Evolutionary conservation across 1,139 yeast genomes (phyloP), one percentile per base, ranked within the genome.

Genomic region (Candida tropicalis): DNA sequence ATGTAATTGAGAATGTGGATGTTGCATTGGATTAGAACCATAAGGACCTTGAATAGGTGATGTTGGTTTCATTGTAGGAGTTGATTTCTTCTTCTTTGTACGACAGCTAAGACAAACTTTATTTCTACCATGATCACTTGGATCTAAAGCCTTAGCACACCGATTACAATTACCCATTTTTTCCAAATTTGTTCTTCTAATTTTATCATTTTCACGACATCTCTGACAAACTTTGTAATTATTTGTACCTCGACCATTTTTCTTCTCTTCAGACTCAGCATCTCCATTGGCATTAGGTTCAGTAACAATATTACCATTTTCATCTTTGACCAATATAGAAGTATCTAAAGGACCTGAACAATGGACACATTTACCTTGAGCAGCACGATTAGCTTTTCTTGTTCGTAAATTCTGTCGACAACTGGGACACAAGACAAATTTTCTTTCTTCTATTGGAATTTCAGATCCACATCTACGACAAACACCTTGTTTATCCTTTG

Each of bases 281-380:
- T 54, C 51, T 29, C 37, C 51, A 40, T 46, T 40, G 18, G 49
- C 41, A n/a, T 28, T 42, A 18, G 31, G 38, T 12, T 48, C 43
- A 24, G 38, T 47, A 32, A 41, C 22, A 10, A 39, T 16, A 22
- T 41, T 40, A 3, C 46, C 48, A 18, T 44, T 38, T 29, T 43
- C 45, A 31, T 44, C 43, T 17, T 57, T 58, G 10, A 63, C 58
- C 32, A 69, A 63, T 26, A 72, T 70, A 33, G 71, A 65, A 8
- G 70, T 62, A 46, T 79, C 81, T 39, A 81, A 68, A 3, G 84
- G 82, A 1, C 86, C 86, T 2, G 82, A 70, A 52, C 88, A 82
- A 55, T 82, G 87, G 7, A 82, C 84, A 62, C 88, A 82, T 53
- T 75, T 75, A 0, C 88, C 87, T 51, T 74, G 77, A 10, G 81